A percentile compares a stretch with the other conserved stretches of the same genome.
Evolutionary conservation across 192 early-diverging fungal species (phyloP).

Genomic region (Podila minutissima): DNA sequence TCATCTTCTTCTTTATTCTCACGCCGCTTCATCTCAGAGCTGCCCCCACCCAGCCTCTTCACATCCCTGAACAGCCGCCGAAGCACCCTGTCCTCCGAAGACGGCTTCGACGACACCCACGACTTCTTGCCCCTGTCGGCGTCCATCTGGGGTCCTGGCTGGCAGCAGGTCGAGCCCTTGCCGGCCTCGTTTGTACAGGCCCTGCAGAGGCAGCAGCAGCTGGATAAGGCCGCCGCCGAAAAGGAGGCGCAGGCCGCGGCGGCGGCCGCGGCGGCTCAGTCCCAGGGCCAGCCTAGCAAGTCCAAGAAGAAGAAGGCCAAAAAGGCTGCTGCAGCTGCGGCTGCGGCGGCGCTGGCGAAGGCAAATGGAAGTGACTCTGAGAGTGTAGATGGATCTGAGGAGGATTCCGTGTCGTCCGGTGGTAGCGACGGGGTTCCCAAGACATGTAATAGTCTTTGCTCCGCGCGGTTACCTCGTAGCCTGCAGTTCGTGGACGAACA

Average conservation of each 20-base stretch:
- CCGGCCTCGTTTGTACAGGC: slow-evolving; percentile 38
- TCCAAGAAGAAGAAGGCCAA: slow-evolving; percentile 30
- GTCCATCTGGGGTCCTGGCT: slow-evolving; percentile 46
- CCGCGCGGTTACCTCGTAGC: slow-evolving; percentile 32
- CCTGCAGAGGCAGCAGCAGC: slow-evolving; percentile 5
- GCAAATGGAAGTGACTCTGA: background rate
- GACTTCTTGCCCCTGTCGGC: slow-evolving; percentile 14
- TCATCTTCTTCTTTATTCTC: slow-evolving; percentile 3
- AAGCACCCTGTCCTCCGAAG: background rate
- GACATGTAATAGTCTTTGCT: slow-evolving; percentile 6
- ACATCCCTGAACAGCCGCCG: background rate
- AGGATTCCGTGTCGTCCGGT: no score
- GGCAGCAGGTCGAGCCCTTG: slow-evolving; percentile 44
- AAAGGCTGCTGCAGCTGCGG: slow-evolving; percentile 21
- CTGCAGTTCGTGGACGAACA: slow-evolving; percentile 33
- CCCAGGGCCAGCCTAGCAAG: background rate
- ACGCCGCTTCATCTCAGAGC: background rate
- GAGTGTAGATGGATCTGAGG: background rate
- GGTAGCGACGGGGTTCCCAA: background rate
- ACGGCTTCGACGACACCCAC: background rate
- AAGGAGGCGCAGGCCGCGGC: slow-evolving; percentile 20
- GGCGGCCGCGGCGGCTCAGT: background rate
- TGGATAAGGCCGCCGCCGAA: slow-evolving; percentile 8
- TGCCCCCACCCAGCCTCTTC: background rate
- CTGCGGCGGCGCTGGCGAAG: background rate